phyloP scores from a whole-genome alignment of 2,329 filamentous ascomycete species.

The Colletotrichum caudatum region DNA sequence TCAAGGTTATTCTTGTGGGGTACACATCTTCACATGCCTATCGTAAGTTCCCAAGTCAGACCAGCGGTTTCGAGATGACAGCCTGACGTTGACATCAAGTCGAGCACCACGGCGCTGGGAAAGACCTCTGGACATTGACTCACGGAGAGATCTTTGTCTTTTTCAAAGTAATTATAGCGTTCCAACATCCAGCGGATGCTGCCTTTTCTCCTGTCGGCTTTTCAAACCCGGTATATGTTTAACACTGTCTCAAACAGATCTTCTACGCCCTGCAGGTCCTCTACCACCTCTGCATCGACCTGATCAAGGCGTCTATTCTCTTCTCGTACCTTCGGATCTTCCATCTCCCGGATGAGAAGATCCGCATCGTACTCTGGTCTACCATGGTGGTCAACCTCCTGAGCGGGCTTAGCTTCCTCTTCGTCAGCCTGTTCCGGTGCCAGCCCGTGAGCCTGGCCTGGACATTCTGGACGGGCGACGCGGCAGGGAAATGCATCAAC shows the following conservation, averaged over 20 bases:
- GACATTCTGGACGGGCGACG: constrained; percentile 31
- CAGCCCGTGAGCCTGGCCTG: constrained; percentile 21
- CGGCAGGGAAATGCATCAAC: constrained; percentile 18
- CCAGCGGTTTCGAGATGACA: fast-evolving
- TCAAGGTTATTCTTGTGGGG: background rate
- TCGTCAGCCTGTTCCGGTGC: constrained; percentile 23
- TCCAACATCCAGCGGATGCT: too few relatives aligned
- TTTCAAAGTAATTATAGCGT: constrained; percentile 10
- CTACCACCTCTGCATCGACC: constrained; percentile 30
- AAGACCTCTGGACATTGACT: constrained; percentile 31
- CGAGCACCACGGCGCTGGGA: constrained; percentile 25
- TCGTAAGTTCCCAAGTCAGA: background rate
- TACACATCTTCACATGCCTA: constrained; percentile 9
- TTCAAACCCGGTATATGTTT: background rate
- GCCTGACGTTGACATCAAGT: background rate
- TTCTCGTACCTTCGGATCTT: constrained; percentile 38
- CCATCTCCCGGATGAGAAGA: constrained; percentile 33
- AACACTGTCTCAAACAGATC: background rate
- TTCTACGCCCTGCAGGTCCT: constrained; percentile 24
- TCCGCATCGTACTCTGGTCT: constrained; percentile 20
- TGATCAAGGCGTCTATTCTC: constrained; percentile 36
- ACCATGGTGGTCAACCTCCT: constrained; percentile 11
- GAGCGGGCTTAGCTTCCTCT: constrained; percentile 21
- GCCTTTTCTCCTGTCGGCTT: too few relatives aligned
- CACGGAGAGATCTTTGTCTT: background rate